A percentile compares a stretch with the other conserved stretches of the same genome.
Evolutionary conservation across 2,329 filamentous ascomycete genomes (phyloP).

Genomic region (Scedosporium apiospermum): DNA sequence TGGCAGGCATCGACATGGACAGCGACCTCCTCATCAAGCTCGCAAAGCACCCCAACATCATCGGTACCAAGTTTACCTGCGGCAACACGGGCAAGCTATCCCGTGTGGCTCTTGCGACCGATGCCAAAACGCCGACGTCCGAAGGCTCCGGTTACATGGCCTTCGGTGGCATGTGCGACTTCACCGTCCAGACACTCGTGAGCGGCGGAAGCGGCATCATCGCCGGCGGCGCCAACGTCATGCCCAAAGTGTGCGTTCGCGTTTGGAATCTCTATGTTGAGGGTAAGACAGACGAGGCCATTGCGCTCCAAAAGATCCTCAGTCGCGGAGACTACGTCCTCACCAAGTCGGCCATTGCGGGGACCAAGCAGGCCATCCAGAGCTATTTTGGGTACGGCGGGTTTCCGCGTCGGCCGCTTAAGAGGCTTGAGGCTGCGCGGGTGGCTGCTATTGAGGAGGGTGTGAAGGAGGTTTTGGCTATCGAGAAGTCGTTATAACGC

Average conservation of each 20-base stretch:
- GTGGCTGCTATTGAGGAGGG: conserved; percentile 44
- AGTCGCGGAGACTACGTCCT: conserved; percentile 74
- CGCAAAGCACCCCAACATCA: conserved; percentile 70
- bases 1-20: conserved; percentile 82
- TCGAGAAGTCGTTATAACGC: conserved; percentile 44
- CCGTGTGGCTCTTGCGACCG: conserved; percentile 62
- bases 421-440: conserved; percentile 50
- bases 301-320: conserved; percentile 66
- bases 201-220: conserved; percentile 78
- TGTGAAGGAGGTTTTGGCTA: conserved; percentile 53
- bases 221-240: conserved; percentile 74
- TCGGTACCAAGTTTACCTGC: conserved; percentile 87
- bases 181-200: conserved; percentile 71
- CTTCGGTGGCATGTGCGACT: conserved; percentile 81
- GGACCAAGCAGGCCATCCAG: conserved; percentile 78
- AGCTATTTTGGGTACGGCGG: conserved; percentile 75
- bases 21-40: conserved; percentile 76
- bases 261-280: conserved; percentile 68
- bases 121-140: conserved; percentile 56
- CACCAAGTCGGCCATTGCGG: conserved; percentile 73
- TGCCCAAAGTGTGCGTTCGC: conserved; percentile 71
- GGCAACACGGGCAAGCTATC: conserved; percentile 86
- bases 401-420: conserved; percentile 62
- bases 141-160: conserved; percentile 67
- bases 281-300: conserved; percentile 67